Conservation (phyloP, 2,329 filamentous ascomycete species). For the Ceratocystis huliohia region DNA sequence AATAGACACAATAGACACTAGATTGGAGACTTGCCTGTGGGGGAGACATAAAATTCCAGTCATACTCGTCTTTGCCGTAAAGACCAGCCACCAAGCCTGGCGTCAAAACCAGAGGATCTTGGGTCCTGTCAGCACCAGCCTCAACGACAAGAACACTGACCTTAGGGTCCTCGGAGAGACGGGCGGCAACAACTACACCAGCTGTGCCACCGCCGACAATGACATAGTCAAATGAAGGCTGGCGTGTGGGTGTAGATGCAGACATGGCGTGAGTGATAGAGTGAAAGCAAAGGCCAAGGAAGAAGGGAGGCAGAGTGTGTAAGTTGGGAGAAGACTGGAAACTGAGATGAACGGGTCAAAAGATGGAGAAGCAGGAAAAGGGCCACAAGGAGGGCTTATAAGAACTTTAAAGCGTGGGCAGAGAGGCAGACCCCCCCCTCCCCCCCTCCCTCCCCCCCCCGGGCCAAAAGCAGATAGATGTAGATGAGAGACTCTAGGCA, state of each 20-base stretch:
- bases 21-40: constrained; percentile 14
- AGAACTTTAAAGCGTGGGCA: not conserved
- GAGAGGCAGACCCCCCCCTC: not conserved
- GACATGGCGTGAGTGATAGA: not conserved
- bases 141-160: constrained; percentile 21
- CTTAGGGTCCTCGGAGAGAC: constrained; percentile 24
- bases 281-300: not conserved
- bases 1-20: not conserved
- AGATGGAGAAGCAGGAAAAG: not conserved
- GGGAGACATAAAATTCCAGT: constrained; percentile 20
- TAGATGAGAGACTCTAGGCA: not conserved
- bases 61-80: constrained; percentile 20
- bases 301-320: not conserved
- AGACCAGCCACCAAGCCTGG: constrained; percentile 17
- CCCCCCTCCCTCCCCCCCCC: no score
- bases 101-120: constrained; percentile 20
- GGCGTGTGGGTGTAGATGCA: not conserved
- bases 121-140: constrained; percentile 18
- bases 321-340: not conserved
- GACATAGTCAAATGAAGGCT: constrained; percentile 24
- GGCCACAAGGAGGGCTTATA: not conserved
- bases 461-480: not conserved
- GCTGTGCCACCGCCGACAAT: constrained; percentile 28
- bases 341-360: not conserved
- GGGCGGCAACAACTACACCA: constrained; percentile 28